These are phyloP conservation scores for Musa acuminata DNA, from an alignment of 176 grass and related monocot species.

Conservation along the genomic window DNA sequence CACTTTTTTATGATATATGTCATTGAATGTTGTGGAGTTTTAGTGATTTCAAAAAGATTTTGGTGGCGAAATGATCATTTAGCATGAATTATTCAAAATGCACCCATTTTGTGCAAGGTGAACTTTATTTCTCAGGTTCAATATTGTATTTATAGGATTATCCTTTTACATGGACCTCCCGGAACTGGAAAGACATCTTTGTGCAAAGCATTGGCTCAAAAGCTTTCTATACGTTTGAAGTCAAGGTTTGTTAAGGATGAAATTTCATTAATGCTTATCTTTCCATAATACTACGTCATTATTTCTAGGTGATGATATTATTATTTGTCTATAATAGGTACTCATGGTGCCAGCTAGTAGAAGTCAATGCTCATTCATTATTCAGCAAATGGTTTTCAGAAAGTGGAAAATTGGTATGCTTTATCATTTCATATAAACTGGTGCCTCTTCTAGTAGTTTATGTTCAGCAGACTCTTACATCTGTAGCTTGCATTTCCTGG, in stretches of 20 bases:
- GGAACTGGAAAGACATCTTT: slow-evolving; percentile 99
- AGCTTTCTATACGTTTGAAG: slow-evolving; percentile 88
- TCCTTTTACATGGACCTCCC: slow-evolving; percentile 97
- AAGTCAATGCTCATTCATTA: slow-evolving; percentile 98
- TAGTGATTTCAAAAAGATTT: too few relatives aligned
- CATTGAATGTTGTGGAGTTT: too few relatives aligned
- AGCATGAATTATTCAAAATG: background rate
- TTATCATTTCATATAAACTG: slow-evolving; percentile 14
- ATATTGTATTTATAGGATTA: slow-evolving; percentile 47
- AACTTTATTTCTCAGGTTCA: background rate
- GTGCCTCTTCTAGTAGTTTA: background rate
- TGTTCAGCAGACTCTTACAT: background rate
- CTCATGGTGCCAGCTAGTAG: slow-evolving; percentile 77
- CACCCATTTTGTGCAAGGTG: background rate
- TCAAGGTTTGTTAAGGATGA: slow-evolving; percentile 46
- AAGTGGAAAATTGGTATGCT: slow-evolving; percentile 95
- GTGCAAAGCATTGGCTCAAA: slow-evolving; percentile 97
- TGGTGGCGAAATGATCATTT: background rate
- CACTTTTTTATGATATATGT: too few relatives aligned
- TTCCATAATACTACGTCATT: background rate
- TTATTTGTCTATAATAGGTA: slow-evolving; percentile 48
- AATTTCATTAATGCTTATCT: slow-evolving; percentile 9
- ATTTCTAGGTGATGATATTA: slow-evolving; percentile 15
- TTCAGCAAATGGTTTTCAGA: slow-evolving; percentile 99
- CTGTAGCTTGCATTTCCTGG: background rate